Evolutionary conservation across 2,329 filamentous ascomycete species (phyloP).

Genomic region (Aspergillus niger): DNA sequence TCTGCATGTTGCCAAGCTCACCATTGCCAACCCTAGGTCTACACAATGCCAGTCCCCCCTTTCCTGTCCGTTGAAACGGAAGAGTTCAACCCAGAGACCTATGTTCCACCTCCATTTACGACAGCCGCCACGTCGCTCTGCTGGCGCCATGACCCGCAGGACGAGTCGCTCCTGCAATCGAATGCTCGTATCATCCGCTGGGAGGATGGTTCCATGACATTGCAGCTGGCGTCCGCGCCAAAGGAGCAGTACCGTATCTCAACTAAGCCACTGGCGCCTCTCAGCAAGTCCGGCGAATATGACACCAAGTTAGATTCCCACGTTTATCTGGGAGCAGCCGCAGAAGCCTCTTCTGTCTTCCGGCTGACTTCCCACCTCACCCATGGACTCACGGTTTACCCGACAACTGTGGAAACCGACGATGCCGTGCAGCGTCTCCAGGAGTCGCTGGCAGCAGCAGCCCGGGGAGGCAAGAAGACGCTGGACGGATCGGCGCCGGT

Average conservation of each 20-base stretch:
- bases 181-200: slow-evolving; percentile 67
- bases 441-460: slow-evolving; percentile 59
- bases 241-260: slow-evolving; percentile 62
- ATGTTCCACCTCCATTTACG: slow-evolving; percentile 63
- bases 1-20: background rate
- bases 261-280: slow-evolving; percentile 60
- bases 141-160: slow-evolving; percentile 65
- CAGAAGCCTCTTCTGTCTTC: slow-evolving; percentile 59
- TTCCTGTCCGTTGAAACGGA: slow-evolving; percentile 64
- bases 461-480: slow-evolving; percentile 54
- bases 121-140: slow-evolving; percentile 66
- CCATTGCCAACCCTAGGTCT: slow-evolving; percentile 47
- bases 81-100: slow-evolving; percentile 62
- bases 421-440: slow-evolving; percentile 64
- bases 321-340: slow-evolving; percentile 64
- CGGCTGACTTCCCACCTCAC: slow-evolving; percentile 66
- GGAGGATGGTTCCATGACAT: slow-evolving; percentile 67
- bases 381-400: slow-evolving; percentile 58
- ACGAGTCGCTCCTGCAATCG: slow-evolving; percentile 60
- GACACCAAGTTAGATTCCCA: slow-evolving; percentile 61
- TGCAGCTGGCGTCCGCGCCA: slow-evolving; percentile 65
- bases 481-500: slow-evolving; percentile 57
- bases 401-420: slow-evolving; percentile 58
- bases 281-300: slow-evolving; percentile 55
- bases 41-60: slow-evolving; percentile 64